Evolutionary conservation across 2,329 filamentous ascomycete species (phyloP).

Genomic region (Talaromyces sp.): DNA sequence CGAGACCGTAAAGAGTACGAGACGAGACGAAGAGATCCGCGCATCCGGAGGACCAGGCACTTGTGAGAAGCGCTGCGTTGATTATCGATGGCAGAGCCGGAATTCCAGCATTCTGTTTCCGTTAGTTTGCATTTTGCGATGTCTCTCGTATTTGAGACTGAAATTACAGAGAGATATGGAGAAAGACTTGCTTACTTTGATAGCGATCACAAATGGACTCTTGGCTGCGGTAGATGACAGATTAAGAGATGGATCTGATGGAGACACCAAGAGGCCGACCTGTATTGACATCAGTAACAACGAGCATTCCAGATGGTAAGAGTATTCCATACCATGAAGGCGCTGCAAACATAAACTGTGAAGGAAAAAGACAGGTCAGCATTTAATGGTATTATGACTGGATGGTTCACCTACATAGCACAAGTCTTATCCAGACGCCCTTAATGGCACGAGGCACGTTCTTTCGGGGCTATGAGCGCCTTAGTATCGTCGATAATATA

Average conservation of each 20-base stretch:
- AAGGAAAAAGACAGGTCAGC: neutral
- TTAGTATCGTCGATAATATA: neutral
- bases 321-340: constrained; percentile 9
- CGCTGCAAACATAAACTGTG: constrained; percentile 13
- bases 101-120: constrained; percentile 55
- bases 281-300: neutral
- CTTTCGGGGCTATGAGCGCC: constrained; percentile 17
- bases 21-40: constrained; percentile 72
- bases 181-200: constrained; percentile 21
- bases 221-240: constrained; percentile 49
- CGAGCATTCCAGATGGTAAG: too few relatives aligned
- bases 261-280: constrained; percentile 22
- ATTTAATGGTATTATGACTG: neutral
- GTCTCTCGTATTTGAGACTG: neutral
- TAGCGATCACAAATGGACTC: constrained; percentile 44
- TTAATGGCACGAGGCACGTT: constrained; percentile 23
- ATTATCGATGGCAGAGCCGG: constrained; percentile 64
- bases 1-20: constrained; percentile 65
- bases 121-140: neutral
- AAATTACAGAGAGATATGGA: too few relatives aligned
- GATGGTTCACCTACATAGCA: constrained; percentile 17
- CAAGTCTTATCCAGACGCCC: constrained; percentile 22
- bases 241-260: constrained; percentile 21
- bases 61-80: constrained; percentile 74
- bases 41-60: constrained; percentile 74